Conservation (phyloP, 805 yeast genomes). For the Candida ficus region DNA sequence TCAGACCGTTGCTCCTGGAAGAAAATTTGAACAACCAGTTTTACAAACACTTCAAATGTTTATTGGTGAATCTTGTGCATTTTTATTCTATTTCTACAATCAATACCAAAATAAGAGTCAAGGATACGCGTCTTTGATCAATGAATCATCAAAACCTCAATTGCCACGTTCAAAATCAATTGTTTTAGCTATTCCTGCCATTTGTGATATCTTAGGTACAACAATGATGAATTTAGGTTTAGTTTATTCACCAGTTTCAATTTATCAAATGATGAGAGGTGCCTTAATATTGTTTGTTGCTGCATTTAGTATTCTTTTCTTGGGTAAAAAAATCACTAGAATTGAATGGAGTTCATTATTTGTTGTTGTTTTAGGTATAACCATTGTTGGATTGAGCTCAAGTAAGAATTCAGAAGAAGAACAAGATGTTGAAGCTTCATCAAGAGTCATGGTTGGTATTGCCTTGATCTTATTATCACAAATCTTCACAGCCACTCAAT, state of each 20-base stretch:
- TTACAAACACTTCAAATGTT: slow-evolving; percentile 80
- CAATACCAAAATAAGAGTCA: slow-evolving; percentile 11
- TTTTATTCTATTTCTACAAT: slow-evolving; percentile 33
- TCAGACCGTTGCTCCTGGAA: slow-evolving; percentile 54
- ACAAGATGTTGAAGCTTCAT: slow-evolving; percentile 4
- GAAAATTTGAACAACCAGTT: slow-evolving; percentile 69
- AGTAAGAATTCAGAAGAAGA: slow-evolving; percentile 26
- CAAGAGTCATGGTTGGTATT: slow-evolving; percentile 49
- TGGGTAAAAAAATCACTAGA: slow-evolving; percentile 48
- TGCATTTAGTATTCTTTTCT: slow-evolving; percentile 56
- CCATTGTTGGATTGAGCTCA: slow-evolving; percentile 70
- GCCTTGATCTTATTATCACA: slow-evolving; percentile 54
- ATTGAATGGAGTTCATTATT: slow-evolving; percentile 64
- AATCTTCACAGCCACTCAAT: slow-evolving; percentile 68
- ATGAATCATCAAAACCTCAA: slow-evolving; percentile 10
- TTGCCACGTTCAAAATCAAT: slow-evolving; percentile 26
- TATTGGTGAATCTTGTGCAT: slow-evolving; percentile 58
- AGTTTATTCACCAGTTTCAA: slow-evolving; percentile 68
- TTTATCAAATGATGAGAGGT: slow-evolving; percentile 85
- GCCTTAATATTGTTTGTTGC: slow-evolving; percentile 75
- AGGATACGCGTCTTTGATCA: neutral
- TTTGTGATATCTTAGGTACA: slow-evolving; percentile 69
- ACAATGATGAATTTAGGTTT: slow-evolving; percentile 75
- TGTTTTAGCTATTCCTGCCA: slow-evolving; percentile 54
- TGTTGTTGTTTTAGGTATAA: slow-evolving; percentile 65